Base-by-base conservation (phyloP, 148 eudicot species). In the Bassia scoparia region DNA sequence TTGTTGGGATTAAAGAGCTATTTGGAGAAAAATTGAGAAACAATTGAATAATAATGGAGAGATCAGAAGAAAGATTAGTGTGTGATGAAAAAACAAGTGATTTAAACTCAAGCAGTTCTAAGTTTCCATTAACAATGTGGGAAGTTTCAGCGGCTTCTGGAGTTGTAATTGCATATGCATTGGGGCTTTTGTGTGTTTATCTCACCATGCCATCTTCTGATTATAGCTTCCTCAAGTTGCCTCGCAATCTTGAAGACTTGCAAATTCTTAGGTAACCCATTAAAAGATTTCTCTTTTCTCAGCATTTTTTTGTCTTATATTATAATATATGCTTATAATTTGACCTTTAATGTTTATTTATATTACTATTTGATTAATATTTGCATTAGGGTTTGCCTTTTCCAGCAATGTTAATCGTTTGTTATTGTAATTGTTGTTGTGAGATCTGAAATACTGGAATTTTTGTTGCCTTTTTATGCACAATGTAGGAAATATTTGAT, bases 201-300 rank as follows among this genome's bases (percentile, higher is more conserved):
- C 74, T 89, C 3, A 94, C 98, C 53, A 78, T 94, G 91, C 98
- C 98, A 6, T 86, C 84, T 56, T 91, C 97, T 55, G 98, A 94
- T 87, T 94, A 94, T 81, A 89, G 93, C 82, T 94, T 94, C 84
- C 96, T 94, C 66, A 94, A 94, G 85, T 85, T 94, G 43, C 98
- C 98, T 58, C 88, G 85, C 33, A 81, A 72, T 60, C 86, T 91
- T 31, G 80, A 91, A 68, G 98, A 94, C 71, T 83, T 94, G 69
- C 97, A 88, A 72, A 83, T 91, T 73, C 91, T 94, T 68, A 86
- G 88, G 98, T 94, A 83, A 35, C 37, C 31, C 49, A 3, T 7
- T 7, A 37, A 16, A 27, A 13, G 26, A 33, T 41, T 49, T 3
- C 16, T 21, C 11, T 68, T 26, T 56, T 53, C 33, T 77, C 21